Evolutionary conservation across 2,329 filamentous ascomycete species (phyloP).

Genomic region (Macrophomina phaseolina): DNA sequence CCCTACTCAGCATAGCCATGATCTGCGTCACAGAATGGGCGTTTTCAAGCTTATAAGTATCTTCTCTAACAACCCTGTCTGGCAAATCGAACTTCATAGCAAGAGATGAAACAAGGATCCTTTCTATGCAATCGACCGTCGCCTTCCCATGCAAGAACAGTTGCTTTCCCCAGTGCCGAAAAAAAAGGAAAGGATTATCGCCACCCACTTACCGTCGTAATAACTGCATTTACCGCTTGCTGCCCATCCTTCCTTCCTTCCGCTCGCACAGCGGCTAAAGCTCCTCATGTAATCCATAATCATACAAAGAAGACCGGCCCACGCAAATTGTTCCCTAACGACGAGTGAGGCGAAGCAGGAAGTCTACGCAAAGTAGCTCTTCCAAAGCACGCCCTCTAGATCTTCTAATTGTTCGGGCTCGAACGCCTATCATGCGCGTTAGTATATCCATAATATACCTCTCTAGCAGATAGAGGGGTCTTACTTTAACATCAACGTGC

Average conservation of each 20-base stretch:
- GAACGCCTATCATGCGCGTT: slow-evolving; percentile 57
- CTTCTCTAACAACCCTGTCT: not conserved
- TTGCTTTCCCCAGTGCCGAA: not conserved
- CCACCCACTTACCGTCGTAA: too few species aligned
- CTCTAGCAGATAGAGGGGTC: slow-evolving; percentile 33
- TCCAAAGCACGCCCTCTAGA: slow-evolving; percentile 95
- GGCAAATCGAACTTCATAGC: not conserved
- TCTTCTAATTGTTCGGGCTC: slow-evolving; percentile 92
- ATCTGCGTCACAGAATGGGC: too few species aligned
- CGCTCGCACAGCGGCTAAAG: not conserved
- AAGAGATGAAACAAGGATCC: not conserved
- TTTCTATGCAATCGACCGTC: slow-evolving; percentile 7
- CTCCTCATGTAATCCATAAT: not conserved
- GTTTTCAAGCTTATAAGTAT: not conserved
- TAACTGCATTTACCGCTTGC: too few species aligned
- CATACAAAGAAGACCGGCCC: not conserved
- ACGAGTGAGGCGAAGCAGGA: not conserved
- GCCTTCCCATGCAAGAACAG: not conserved
- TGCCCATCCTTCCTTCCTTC: too few species aligned
- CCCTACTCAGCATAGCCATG: too few species aligned
- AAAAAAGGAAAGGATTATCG: not conserved
- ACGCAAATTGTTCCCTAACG: not conserved
- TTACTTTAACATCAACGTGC: slow-evolving; percentile 96
- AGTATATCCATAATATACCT: too few species aligned
- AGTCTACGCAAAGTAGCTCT: slow-evolving; percentile 91